phyloP scores from a whole-genome alignment of 768 basidiomycete species.

The Porpolomopsis calyptriformis region DNA sequence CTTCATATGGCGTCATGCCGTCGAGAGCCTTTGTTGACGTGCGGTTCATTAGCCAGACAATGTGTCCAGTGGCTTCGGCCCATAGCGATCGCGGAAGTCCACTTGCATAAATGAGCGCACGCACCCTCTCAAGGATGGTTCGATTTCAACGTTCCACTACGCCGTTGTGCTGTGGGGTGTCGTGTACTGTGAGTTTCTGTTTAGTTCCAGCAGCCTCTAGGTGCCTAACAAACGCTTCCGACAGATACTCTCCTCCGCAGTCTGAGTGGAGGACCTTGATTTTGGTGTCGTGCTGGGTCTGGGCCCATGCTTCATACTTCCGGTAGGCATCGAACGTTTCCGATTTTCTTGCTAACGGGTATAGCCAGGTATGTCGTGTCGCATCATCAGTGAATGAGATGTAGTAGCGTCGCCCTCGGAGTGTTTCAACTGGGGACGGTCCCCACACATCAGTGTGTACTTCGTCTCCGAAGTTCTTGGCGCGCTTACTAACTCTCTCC shows the following conservation, averaged over 20 bases:
- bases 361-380: conserved; percentile 8
- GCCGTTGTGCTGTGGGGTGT: conserved; percentile 29
- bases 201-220: conserved; percentile 21
- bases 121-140: conserved; percentile 21
- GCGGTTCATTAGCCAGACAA: conserved; percentile 25
- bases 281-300: conserved; percentile 21
- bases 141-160: conserved; percentile 27
- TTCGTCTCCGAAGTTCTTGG: conserved; percentile 6
- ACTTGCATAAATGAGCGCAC: conserved; percentile 22
- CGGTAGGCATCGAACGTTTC: conserved; percentile 16
- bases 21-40: conserved; percentile 16
- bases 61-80: conserved; percentile 25
- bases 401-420: conserved; percentile 16
- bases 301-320: conserved; percentile 16
- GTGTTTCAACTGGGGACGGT: conserved; percentile 14
- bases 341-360: conserved; percentile 15
- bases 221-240: conserved; percentile 16
- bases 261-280: conserved; percentile 18
- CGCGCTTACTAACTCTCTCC: conserved; percentile 5
- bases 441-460: conserved; percentile 30
- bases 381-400: conserved; percentile 21
- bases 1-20: conserved; percentile 18
- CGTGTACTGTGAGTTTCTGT: conserved; percentile 21
- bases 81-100: conserved; percentile 26
- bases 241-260: conserved; percentile 26